Conservation (phyloP, 163 green algal genomes). For the Smithsoniella earleae region DNA sequence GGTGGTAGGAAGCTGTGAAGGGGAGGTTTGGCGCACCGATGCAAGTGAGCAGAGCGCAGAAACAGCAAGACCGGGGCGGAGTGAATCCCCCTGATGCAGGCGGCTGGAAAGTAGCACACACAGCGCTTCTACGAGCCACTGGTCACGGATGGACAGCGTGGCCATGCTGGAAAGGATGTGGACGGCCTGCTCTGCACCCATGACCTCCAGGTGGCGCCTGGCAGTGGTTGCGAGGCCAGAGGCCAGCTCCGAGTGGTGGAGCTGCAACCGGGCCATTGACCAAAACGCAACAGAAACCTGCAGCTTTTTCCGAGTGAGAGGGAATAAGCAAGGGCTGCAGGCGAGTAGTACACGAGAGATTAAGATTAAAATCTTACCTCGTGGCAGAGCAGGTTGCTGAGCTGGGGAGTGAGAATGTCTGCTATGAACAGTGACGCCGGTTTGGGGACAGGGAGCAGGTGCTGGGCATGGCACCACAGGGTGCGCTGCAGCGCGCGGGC, state of each 20-base stretch:
- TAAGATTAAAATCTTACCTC: no score
- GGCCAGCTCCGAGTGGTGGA: neutral
- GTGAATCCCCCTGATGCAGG: neutral
- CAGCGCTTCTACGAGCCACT: neutral
- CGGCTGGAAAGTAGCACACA: neutral
- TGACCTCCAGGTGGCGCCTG: neutral
- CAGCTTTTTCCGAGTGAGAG: no score
- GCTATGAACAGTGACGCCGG: neutral
- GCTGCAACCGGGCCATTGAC: neutral
- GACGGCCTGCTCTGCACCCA: neutral
- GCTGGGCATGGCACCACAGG: neutral
- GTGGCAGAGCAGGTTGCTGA: neutral
- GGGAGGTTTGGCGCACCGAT: neutral
- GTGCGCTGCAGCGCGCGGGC: neutral
- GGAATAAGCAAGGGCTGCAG: no score
- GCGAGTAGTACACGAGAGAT: no score
- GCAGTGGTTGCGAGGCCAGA: neutral
- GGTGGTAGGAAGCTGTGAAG: neutral
- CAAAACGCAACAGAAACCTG: neutral
- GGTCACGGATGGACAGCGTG: neutral
- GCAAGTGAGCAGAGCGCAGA: neutral
- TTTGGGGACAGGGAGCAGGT: neutral
- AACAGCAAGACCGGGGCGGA: neutral
- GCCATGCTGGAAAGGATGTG: neutral
- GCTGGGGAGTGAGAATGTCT: neutral